Conservation (phyloP, 225 moss, liverwort and hornwort genomes). For the Straminergon stramineum region DNA sequence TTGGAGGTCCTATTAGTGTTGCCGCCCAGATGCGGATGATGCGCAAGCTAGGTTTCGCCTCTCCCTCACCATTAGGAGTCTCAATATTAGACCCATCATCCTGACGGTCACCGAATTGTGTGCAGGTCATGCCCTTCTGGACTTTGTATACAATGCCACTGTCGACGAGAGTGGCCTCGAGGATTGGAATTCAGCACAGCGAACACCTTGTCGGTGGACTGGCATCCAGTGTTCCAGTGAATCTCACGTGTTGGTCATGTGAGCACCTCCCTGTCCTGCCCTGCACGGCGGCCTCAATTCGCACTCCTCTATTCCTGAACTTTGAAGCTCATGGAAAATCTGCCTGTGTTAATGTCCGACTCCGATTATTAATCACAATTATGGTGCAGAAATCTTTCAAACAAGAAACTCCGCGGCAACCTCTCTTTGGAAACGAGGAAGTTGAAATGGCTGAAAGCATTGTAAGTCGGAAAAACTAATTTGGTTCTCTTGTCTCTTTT, state of each 20-base stretch:
- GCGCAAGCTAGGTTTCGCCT: not conserved
- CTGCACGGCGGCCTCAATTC: not conserved
- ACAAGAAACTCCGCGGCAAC: conserved; percentile 24
- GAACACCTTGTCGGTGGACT: conserved; percentile 48
- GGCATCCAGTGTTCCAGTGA: conserved; percentile 35
- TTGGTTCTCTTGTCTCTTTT: not conserved
- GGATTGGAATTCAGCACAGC: conserved; percentile 31
- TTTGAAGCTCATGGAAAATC: not conserved
- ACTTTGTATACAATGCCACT: conserved; percentile 22
- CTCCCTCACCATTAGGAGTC: not conserved
- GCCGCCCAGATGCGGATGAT: not conserved
- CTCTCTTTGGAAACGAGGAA: conserved; percentile 29
- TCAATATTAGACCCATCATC: not conserved
- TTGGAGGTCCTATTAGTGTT: not conserved
- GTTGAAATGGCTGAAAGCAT: conserved; percentile 21
- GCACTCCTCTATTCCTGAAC: not conserved
- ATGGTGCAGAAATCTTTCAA: conserved; percentile 35
- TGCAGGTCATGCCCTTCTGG: conserved; percentile 41
- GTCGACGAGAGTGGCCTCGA: conserved; percentile 3
- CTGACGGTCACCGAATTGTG: not conserved
- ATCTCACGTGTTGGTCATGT: conserved; percentile 29
- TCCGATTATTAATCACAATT: not conserved
- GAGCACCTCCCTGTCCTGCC: not conserved
- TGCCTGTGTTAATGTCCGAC: not conserved
- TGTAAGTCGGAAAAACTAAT: conserved; percentile 25